Percentiles rank a stretch among this genome's conserved stretches.
phyloP scores from a whole-genome alignment of 768 basidiomycete genomes.

The Podaxis rugospora region DNA sequence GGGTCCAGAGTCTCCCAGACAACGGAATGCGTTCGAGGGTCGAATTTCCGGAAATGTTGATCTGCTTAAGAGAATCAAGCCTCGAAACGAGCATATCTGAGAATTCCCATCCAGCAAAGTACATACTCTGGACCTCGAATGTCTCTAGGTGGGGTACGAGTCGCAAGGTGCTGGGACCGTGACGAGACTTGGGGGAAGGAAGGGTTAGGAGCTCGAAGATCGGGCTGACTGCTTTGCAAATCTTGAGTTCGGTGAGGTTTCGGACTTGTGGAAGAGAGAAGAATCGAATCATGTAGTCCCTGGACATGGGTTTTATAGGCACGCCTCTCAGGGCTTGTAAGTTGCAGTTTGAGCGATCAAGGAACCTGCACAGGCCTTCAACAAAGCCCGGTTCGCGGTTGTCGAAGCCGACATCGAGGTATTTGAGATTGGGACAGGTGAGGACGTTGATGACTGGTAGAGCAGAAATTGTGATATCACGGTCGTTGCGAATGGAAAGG shows the following conservation, averaged over 20 bases:
- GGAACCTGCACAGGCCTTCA: neutral
- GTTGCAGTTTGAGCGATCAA: neutral
- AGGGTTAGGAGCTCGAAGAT: neutral
- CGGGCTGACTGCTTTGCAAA: neutral
- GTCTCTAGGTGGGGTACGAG: neutral
- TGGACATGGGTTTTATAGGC: neutral
- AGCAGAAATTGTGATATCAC: neutral
- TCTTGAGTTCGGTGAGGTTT: neutral
- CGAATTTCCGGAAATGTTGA: neutral
- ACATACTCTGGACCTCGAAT: neutral
- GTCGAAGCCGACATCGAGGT: neutral
- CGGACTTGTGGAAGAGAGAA: neutral
- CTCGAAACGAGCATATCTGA: neutral
- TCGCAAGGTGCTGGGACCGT: neutral
- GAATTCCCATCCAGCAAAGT: neutral
- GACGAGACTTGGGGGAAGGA: neutral
- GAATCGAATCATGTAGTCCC: neutral
- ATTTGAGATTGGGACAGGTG: neutral
- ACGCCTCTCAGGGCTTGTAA: neutral
- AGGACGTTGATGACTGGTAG: neutral
- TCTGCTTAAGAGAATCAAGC: neutral
- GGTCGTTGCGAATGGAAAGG: neutral
- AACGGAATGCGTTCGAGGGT: neutral
- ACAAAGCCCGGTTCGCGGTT: neutral
- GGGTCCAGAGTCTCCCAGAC: neutral